phyloP scores from a whole-genome alignment of 2,329 filamentous ascomycete genomes.

The Geosmithia putterillii region DNA sequence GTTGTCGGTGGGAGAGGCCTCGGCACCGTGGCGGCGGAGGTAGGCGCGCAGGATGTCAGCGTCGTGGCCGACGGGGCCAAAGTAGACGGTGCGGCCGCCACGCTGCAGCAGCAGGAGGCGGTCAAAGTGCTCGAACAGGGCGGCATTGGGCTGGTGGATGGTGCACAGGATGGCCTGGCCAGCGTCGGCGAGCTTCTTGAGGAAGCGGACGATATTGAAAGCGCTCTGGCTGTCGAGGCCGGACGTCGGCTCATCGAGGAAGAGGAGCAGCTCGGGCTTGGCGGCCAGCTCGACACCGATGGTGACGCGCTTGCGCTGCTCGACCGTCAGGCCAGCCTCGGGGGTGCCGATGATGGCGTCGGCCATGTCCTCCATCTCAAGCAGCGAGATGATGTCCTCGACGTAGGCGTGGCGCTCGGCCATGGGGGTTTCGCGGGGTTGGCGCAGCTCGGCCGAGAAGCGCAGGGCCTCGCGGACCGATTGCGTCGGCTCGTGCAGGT shows the following conservation, averaged over 20 bases:
- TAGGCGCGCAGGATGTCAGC: constrained; percentile 58
- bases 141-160: constrained; percentile 80
- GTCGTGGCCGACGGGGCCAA: constrained; percentile 71
- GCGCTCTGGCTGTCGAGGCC: constrained; percentile 53
- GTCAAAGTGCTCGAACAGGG: constrained; percentile 82
- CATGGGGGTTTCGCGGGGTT: constrained; percentile 38
- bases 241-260: constrained; percentile 69
- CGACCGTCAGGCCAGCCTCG: constrained; percentile 59
- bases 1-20: constrained; percentile 41
- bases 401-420: constrained; percentile 47
- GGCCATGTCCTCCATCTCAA: constrained; percentile 47
- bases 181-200: constrained; percentile 64
- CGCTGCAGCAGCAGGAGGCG: constrained; percentile 65
- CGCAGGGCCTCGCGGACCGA: constrained; percentile 52
- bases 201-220: constrained; percentile 66
- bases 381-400: constrained; percentile 45
- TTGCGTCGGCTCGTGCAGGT: constrained; percentile 48
- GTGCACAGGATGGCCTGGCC: constrained; percentile 85
- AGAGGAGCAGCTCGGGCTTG: constrained; percentile 64
- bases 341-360: constrained; percentile 45
- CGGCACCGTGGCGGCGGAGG: constrained; percentile 46
- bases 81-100: constrained; percentile 75
- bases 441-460: constrained; percentile 50
- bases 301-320: constrained; percentile 64
- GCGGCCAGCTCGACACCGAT: constrained; percentile 85